Evolutionary conservation across 495 filamentous ascomycete species (phyloP).

Genomic region (Lasiosphaeria miniovina): DNA sequence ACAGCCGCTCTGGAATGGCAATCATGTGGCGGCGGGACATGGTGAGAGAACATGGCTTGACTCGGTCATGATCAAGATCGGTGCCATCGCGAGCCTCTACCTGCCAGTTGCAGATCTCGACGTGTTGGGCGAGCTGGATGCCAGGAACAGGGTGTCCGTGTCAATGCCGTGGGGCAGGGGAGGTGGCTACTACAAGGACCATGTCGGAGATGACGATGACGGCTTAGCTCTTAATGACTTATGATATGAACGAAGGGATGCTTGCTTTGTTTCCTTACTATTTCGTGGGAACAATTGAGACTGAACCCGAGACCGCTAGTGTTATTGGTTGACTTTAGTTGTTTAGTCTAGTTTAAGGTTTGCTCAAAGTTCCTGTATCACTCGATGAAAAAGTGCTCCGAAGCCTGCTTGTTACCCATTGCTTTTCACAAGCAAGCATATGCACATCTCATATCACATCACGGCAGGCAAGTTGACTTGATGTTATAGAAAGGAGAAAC

Average conservation of each 20-base stretch:
- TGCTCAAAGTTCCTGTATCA: no score
- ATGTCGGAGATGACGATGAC: not conserved
- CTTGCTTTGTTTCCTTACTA: not conserved
- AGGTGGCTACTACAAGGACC: not conserved
- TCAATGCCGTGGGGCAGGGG: not conserved
- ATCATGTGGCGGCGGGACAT: not conserved
- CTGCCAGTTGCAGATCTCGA: constrained; percentile 11
- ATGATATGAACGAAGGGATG: constrained; percentile 1
- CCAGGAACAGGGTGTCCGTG: not conserved
- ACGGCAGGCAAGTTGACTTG: no score
- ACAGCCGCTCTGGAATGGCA: not conserved
- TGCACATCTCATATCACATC: no score
- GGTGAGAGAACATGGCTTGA: not conserved
- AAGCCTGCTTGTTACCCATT: no score
- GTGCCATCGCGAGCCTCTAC: constrained; percentile 16
- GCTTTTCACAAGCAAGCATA: no score
- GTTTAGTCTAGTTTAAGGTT: no score
- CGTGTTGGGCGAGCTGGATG: constrained; percentile 8
- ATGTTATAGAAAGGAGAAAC: no score
- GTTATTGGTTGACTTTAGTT: no score
- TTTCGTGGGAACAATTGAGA: not conserved
- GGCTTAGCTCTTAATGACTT: constrained; percentile 12
- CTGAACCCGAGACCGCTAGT: no score
- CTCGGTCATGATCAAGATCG: constrained; percentile 8
- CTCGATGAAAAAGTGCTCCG: no score